These are phyloP conservation scores for Boletus mariae DNA, from an alignment of 1,284 basidiomycete species.

Conservation along the genomic window DNA sequence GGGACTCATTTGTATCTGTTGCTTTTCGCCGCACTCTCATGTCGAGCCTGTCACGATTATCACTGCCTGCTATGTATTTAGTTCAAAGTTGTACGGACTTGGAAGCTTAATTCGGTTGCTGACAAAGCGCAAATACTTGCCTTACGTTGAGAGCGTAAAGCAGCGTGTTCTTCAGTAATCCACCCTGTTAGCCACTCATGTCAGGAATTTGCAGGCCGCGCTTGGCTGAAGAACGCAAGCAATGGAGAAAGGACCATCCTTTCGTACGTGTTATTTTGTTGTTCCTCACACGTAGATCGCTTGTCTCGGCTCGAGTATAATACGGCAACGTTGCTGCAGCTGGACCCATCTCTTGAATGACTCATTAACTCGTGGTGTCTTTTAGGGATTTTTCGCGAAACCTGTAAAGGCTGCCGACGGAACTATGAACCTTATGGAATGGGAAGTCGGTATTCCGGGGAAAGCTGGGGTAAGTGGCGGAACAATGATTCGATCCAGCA, in stretches of 20 bases:
- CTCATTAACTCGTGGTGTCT: slow-evolving; percentile 6
- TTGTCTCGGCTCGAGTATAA: slow-evolving; percentile 1
- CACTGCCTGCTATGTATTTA: too few relatives aligned
- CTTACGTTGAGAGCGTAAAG: background rate
- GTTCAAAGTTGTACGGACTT: too few relatives aligned
- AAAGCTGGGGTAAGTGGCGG: slow-evolving; percentile 66
- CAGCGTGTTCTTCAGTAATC: background rate
- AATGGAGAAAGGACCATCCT: slow-evolving; percentile 99
- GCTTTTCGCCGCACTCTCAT: background rate
- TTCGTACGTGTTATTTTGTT: slow-evolving; percentile 65
- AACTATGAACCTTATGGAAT: slow-evolving; percentile 93
- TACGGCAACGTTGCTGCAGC: background rate
- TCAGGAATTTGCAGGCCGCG: slow-evolving; percentile 82
- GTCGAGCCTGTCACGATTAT: too few relatives aligned
- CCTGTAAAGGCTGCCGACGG: slow-evolving; percentile 88
- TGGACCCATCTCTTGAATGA: background rate
- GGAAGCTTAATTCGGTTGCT: slow-evolving; percentile 4
- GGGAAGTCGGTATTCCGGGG: slow-evolving; percentile 97
- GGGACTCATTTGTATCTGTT: background rate
- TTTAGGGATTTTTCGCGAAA: slow-evolving; percentile 93
- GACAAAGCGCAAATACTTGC: slow-evolving; percentile 23
- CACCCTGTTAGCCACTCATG: slow-evolving; percentile 40
- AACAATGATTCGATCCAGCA: slow-evolving; percentile 9
- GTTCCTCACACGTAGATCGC: slow-evolving; percentile 1
- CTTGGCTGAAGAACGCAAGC: slow-evolving; percentile 95